Percentiles rank a stretch among this genome's conserved stretches.
Conservation (phyloP, 352 stramenopile species). For the Phytophthora ohioensis region DNA sequence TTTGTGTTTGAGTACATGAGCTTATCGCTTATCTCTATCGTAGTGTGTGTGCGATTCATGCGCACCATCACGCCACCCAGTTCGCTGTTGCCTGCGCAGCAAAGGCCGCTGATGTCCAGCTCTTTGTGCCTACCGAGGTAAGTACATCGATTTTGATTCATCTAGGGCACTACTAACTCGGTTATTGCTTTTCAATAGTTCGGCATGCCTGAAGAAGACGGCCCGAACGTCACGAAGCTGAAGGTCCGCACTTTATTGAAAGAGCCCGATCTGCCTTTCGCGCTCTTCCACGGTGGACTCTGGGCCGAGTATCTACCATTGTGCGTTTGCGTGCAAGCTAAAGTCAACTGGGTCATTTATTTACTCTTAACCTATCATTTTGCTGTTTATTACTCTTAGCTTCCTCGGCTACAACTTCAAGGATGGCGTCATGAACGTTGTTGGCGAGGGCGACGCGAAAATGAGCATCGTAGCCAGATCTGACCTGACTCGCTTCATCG, state of each 20-base stretch:
- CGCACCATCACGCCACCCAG: slow-evolving; percentile 13
- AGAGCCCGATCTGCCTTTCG: slow-evolving; percentile 31
- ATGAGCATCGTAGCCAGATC: slow-evolving; percentile 30
- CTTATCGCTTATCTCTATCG: neutral
- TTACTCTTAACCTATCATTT: too few species aligned
- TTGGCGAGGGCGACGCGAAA: slow-evolving; percentile 21
- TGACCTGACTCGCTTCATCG: slow-evolving; percentile 32
- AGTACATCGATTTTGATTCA: neutral
- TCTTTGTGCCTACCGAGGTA: slow-evolving; percentile 34
- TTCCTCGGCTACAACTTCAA: slow-evolving; percentile 34
- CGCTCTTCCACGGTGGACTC: slow-evolving; percentile 33
- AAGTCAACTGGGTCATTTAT: too few species aligned
- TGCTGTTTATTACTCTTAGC: too few species aligned
- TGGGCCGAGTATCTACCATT: slow-evolving; percentile 20
- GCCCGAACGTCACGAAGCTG: slow-evolving; percentile 25
- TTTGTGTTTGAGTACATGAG: too few species aligned
- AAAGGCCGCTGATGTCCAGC: slow-evolving; percentile 33
- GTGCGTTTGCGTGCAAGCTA: too few species aligned
- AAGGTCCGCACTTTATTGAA: slow-evolving; percentile 25
- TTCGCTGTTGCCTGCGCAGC: slow-evolving; percentile 10
- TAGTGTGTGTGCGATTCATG: slow-evolving; percentile 20
- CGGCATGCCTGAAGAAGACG: slow-evolving; percentile 13
- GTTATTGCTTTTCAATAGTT: too few species aligned
- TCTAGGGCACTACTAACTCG: too few species aligned
- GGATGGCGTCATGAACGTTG: slow-evolving; percentile 22